Percentiles rank a stretch among this genome's conserved stretches.
phyloP scores from a whole-genome alignment of 495 filamentous ascomycete genomes.

The Staphylotrichum longicolle region DNA sequence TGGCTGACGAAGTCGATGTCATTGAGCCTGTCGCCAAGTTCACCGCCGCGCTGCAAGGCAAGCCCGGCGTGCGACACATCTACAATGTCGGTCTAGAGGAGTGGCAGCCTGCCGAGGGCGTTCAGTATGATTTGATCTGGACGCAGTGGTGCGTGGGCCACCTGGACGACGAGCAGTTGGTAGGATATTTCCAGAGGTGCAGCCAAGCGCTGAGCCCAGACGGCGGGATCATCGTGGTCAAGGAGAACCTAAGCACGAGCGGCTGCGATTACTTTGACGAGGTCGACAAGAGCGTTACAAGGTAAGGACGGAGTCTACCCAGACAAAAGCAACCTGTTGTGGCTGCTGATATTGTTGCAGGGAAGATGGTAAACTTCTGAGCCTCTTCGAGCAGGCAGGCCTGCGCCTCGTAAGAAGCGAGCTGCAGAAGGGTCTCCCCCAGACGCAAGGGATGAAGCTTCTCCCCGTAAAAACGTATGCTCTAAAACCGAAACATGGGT shows the following conservation, averaged over 20 bases:
- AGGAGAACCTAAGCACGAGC: slow-evolving; percentile 78
- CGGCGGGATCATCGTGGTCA: slow-evolving; percentile 65
- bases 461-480: slow-evolving; percentile 73
- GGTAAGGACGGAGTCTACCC: slow-evolving; percentile 29
- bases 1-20: slow-evolving; percentile 41
- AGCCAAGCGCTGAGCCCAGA: slow-evolving; percentile 49
- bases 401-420: slow-evolving; percentile 67
- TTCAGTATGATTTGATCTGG: slow-evolving; percentile 62
- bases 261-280: slow-evolving; percentile 70
- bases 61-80: slow-evolving; percentile 56
- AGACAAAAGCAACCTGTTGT: neutral
- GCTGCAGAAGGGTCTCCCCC: slow-evolving; percentile 68
- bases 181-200: slow-evolving; percentile 64
- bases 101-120: slow-evolving; percentile 59
- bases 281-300: slow-evolving; percentile 75
- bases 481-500: slow-evolving; percentile 39
- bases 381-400: slow-evolving; percentile 66
- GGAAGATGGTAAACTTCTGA: slow-evolving; percentile 66
- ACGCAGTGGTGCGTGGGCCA: slow-evolving; percentile 94
- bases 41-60: slow-evolving; percentile 46
- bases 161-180: slow-evolving; percentile 75
- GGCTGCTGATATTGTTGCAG: slow-evolving; percentile 32
- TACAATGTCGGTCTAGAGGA: slow-evolving; percentile 70
- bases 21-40: slow-evolving; percentile 59
- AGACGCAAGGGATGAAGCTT: slow-evolving; percentile 39